Evolutionary conservation across 73 alveolate genomes (phyloP).

Genomic region (Tetrahymena borealis): DNA sequence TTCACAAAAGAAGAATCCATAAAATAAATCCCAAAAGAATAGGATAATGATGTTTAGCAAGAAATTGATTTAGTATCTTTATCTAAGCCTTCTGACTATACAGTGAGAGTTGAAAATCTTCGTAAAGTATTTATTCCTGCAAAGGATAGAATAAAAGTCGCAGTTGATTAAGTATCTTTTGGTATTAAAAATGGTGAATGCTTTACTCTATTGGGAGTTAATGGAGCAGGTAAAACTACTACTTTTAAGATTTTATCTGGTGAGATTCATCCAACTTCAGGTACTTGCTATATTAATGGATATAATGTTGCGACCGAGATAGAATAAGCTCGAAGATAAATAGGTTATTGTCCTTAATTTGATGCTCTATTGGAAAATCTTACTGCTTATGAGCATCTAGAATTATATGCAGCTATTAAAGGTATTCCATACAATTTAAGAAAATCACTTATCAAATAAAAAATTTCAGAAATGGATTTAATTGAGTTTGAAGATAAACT

Average conservation of each 20-base stretch:
- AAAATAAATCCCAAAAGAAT: background rate
- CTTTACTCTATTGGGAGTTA: constrained; percentile 95
- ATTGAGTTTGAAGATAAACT: constrained; percentile 63
- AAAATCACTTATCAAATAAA: constrained; percentile 58
- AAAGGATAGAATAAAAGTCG: constrained; percentile 49
- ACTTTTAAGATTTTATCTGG: constrained; percentile 92
- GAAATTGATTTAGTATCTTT: constrained; percentile 22
- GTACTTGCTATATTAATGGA: constrained; percentile 81
- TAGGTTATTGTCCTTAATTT: constrained; percentile 98
- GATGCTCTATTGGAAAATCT: constrained; percentile 90
- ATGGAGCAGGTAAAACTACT: constrained; percentile 99
- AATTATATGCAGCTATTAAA: constrained; percentile 87
- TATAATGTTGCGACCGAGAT: constrained; percentile 68
- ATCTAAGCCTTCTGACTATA: constrained; percentile 41
- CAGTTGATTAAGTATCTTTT: constrained; percentile 85
- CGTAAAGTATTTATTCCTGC: constrained; percentile 56
- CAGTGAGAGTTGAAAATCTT: constrained; percentile 42
- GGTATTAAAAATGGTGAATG: constrained; percentile 95
- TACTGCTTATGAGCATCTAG: constrained; percentile 92
- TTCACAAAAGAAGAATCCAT: constrained; percentile 8
- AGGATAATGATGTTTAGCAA: constrained; percentile 46
- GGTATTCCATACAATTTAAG: constrained; percentile 75
- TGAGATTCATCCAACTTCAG: constrained; percentile 79
- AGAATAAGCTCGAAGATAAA: constrained; percentile 76
- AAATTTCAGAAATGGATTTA: constrained; percentile 85